Base-by-base conservation (phyloP, 768 basidiomycete species). In the Chiua virens region DNA sequence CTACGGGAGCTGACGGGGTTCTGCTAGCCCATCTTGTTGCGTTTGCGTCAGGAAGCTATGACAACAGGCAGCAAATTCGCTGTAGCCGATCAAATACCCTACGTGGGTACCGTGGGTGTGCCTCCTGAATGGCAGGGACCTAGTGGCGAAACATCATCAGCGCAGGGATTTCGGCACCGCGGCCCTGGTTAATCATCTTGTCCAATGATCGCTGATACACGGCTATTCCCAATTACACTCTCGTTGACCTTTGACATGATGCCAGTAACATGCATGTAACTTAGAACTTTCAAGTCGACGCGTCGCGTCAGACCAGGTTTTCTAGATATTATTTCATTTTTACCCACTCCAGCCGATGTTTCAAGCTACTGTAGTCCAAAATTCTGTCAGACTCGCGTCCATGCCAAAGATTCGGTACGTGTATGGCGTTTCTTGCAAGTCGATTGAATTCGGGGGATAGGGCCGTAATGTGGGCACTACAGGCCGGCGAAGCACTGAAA, bases 11-110 rank as follows among this genome's bases (percentile, higher is more conserved):
- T 50, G 22, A 48, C 13, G 28, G n/a, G n/a, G n/a, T 8, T 34
- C 34, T 30, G n/a, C 23, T 49, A 81, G 80, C 75, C 77, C 25
- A 71, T 80, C 14, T 53, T 81, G 25, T 64, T 78, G 49, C 63
- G 63, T 15, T 74, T 81, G 73, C 70, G 73, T 17, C 59, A 71
- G 21, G 78, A 77, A 58, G 76, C 78, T 11, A 59, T 60, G 45
- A 59, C 71, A 34, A 22, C 62, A 36, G 25, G 35, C 21, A 45
- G 15, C 20, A 30, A n/a, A n/a, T 41, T 47, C 3, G 13, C 30
- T 4, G 45, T 14, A 22, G 9, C 35, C 25, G 45, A 53, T 6
- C 17, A 40, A 32, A 14, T 4, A 25, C 39, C 27, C 7, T 28
- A 23, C 28, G 23, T 47, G 27, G 45, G 32, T 47, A 17, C 44